Percentiles rank a stretch among this genome's conserved stretches.
These are phyloP conservation scores for Haplosporangium gracile DNA, from an alignment of 192 early-diverging fungal genomes.

Conservation along the genomic window DNA sequence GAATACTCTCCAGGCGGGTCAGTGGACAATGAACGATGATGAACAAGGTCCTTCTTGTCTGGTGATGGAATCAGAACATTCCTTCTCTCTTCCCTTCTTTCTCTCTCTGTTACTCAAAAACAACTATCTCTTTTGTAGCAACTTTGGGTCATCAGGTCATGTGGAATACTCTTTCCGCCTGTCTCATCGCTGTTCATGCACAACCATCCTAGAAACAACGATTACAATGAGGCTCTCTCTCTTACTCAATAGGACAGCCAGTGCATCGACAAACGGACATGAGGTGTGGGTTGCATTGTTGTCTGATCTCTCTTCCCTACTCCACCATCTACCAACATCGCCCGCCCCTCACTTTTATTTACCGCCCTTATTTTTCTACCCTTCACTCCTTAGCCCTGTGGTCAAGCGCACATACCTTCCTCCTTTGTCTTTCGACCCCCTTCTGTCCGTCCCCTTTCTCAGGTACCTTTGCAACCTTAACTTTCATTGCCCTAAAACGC, in stretches of 20 bases:
- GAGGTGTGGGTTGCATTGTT: not conserved
- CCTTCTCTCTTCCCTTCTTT: not conserved
- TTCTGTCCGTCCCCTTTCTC: not conserved
- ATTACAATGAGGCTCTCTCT: not conserved
- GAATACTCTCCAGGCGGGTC: too few species aligned
- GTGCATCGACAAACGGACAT: not conserved
- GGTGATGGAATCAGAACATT: too few species aligned
- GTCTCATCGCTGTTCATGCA: not conserved
- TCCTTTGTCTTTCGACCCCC: too few species aligned
- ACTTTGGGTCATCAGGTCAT: not conserved
- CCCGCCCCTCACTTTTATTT: not conserved
- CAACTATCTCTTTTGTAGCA: not conserved
- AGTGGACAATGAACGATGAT: too few species aligned
- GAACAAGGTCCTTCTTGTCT: too few species aligned
- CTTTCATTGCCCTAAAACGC: not conserved
- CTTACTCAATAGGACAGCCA: not conserved
- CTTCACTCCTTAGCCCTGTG: too few species aligned
- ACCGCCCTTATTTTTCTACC: not conserved
- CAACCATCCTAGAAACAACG: not conserved
- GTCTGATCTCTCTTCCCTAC: conserved; percentile 1
- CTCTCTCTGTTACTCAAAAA: not conserved
- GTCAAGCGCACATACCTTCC: too few species aligned
- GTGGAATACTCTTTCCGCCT: not conserved
- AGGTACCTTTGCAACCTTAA: not conserved
- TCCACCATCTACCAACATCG: not conserved